phyloP scores from a whole-genome alignment of 306 rosid species.

The Vachellia pachyceras region DNA sequence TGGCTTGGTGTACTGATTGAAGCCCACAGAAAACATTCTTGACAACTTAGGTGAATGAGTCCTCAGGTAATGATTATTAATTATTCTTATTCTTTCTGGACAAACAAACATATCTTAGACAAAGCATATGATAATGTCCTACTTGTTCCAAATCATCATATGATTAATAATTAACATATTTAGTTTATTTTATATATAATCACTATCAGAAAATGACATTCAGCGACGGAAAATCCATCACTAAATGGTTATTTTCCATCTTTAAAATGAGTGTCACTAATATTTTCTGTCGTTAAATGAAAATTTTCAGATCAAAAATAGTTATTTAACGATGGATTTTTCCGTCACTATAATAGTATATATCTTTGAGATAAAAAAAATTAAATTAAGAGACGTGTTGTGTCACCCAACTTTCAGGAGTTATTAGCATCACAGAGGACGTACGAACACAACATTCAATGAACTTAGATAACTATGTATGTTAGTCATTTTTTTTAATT shows the following conservation, averaged over 20 bases:
- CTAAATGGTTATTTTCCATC: too few species aligned
- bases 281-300: too few species aligned
- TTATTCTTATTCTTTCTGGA: slow-evolving; percentile 40
- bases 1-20: slow-evolving; percentile 19
- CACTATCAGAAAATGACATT: too few species aligned
- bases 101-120: slow-evolving; percentile 34
- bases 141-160: slow-evolving; percentile 38
- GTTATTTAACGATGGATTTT: too few species aligned
- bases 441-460: background rate
- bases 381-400: background rate
- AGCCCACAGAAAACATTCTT: slow-evolving; percentile 33
- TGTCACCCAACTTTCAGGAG: slow-evolving; percentile 23
- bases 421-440: background rate
- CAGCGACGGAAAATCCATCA: too few species aligned
- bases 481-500: background rate
- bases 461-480: background rate
- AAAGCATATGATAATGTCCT: slow-evolving; percentile 42
- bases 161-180: background rate
- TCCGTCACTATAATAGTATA: too few species aligned
- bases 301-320: too few species aligned
- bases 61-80: slow-evolving; percentile 44
- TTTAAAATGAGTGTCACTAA: too few species aligned
- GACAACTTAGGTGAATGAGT: slow-evolving; percentile 38
- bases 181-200: background rate
- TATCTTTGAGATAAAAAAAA: slow-evolving; percentile 41